Evolutionary conservation across 176 grass and related monocot genomes (phyloP).

Genomic region (Aegilops sharonensis): DNA sequence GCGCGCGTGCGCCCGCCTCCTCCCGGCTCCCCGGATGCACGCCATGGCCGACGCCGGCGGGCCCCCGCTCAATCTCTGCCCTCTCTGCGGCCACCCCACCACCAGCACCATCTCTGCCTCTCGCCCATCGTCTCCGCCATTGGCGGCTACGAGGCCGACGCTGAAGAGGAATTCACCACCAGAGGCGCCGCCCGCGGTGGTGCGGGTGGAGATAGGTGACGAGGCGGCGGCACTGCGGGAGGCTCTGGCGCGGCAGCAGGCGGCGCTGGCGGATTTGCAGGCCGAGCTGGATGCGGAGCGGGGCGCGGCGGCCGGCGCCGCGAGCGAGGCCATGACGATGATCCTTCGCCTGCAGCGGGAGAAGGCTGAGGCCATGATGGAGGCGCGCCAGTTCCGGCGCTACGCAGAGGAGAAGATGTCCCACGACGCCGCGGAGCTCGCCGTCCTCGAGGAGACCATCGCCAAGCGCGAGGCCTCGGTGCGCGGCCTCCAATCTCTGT

Average conservation of each 20-base stretch:
- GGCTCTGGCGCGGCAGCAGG: constrained; percentile 44
- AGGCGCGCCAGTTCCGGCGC: constrained; percentile 69
- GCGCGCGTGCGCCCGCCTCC: constrained; percentile 8
- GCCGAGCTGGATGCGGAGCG: constrained; percentile 78
- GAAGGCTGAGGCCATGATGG: constrained; percentile 87
- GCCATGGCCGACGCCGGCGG: constrained; percentile 43
- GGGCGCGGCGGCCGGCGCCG: constrained; percentile 57
- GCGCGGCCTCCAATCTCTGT: constrained; percentile 7
- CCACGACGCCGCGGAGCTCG: constrained; percentile 59
- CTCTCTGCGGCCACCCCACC: constrained; percentile 31
- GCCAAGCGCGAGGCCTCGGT: constrained; percentile 42
- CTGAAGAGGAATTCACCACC: constrained; percentile 5
- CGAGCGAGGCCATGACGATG: constrained; percentile 78
- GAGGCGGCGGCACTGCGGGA: constrained; percentile 45
- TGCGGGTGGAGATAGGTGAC: constrained; percentile 49
- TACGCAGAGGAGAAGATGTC: constrained; percentile 76
- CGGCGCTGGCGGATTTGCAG: constrained; percentile 35
- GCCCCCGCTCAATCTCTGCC: constrained; percentile 23
- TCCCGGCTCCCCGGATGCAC: constrained; percentile 22
- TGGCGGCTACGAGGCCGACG: background rate
- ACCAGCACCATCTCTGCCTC: background rate
- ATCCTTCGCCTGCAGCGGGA: constrained; percentile 78
- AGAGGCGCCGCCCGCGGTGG: constrained; percentile 38
- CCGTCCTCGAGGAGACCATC: constrained; percentile 54
- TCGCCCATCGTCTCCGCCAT: background rate